Conservation (phyloP, 768 basidiomycete species). For the Russula brevipes region DNA sequence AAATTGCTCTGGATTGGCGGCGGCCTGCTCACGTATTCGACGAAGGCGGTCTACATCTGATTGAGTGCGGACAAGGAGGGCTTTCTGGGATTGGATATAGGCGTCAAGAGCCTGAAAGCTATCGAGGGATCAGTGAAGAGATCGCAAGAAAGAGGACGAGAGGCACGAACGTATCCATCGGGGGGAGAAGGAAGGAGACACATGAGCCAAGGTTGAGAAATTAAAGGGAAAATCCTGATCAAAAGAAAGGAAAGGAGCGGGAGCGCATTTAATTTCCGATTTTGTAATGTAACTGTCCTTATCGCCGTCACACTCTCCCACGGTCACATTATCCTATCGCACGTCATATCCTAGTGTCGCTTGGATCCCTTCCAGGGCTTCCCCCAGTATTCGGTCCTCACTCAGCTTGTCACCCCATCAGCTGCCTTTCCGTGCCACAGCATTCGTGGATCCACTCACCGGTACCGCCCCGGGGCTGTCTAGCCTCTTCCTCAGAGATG, state of each 20-base stretch:
- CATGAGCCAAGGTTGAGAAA: constrained; percentile 1
- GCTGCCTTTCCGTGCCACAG: background rate
- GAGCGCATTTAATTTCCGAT: constrained; percentile 2
- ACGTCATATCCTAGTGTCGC: background rate
- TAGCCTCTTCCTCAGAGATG: background rate
- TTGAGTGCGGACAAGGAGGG: constrained; percentile 53
- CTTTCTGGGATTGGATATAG: constrained; percentile 59
- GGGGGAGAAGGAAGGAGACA: background rate
- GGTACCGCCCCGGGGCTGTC: constrained; percentile 5
- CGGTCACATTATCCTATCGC: background rate
- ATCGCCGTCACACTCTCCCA: background rate
- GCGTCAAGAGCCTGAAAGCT: constrained; percentile 62
- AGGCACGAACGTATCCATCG: constrained; percentile 7
- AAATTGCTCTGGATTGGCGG: constrained; percentile 35
- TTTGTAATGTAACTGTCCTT: background rate
- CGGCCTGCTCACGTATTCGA: constrained; percentile 39
- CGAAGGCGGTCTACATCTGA: constrained; percentile 57
- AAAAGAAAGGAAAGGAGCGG: no score
- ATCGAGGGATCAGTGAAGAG: background rate
- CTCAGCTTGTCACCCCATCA: constrained; percentile 1
- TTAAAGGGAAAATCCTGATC: background rate
- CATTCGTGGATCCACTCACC: background rate
- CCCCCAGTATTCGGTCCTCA: constrained; percentile 9
- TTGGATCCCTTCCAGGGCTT: background rate
- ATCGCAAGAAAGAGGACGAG: no score